Evolutionary conservation across 768 basidiomycete species (phyloP), one percentile per base, ranked within the genome.

Genomic region (Vishniacozyma victoriae): DNA sequence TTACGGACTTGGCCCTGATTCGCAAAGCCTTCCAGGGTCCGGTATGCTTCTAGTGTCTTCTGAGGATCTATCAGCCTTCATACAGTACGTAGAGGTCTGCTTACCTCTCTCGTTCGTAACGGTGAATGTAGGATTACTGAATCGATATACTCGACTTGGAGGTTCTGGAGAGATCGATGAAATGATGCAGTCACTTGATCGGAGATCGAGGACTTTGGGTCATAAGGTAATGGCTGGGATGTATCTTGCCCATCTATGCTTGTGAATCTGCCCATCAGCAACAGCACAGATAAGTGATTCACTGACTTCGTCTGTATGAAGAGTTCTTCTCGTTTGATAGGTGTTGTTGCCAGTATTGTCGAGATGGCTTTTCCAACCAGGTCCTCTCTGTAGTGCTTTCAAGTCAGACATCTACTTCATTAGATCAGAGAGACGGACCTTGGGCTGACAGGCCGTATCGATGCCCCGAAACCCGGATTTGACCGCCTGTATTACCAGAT

Each of bases 61-160:
- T 68, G 35, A 16, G 4, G 26, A 26, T 27, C 14, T 14, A 31
- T 33, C n/a, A n/a, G 9, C 9, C n/a, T 9, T 33, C 29, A n/a
- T 33, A 33, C 9, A 9, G n/a, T 33, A 9, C 29, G 44, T 18
- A 31, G 4, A 16, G n/a, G 3, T 2, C 6, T 23, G 49, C 55
- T 37, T 22, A 58, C 69, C 18, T 78, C 73, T 14, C 77, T 67
- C 0, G 79, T 82, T 1, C 71, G 75, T 38, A 87, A 67, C 1
- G 87, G 87, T 0, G 83, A 84, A 64, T 91, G 88, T 5, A 91
- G 77, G 42, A 90, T 73, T 52, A 86, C 83, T 53, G 82, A 81
- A 64, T 89, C 88, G 46, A 91, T 71, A 62, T 86, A 87, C 7
- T 78, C 77, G 1, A 86, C 85, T 25, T 76, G 76, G 7, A 91